A percentile compares a stretch with the other conserved stretches of the same genome.
These are phyloP conservation scores for Phialemoniopsis sp. DNA, from an alignment of 2,329 filamentous ascomycete genomes.

Conservation along the genomic window DNA sequence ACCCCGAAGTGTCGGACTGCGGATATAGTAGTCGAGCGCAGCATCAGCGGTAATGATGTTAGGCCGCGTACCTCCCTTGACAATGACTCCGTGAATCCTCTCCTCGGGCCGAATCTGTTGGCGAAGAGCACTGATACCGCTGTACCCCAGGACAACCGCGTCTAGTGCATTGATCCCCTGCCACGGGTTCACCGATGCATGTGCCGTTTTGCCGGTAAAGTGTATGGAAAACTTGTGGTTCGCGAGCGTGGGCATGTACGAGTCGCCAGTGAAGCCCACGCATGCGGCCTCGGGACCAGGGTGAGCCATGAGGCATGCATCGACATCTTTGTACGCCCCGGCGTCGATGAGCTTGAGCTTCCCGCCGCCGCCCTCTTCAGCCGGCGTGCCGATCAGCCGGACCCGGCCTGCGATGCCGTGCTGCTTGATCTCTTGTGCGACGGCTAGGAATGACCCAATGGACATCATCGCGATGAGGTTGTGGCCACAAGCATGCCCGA, in stretches of 20 bases:
- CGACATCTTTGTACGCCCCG: conserved; percentile 31
- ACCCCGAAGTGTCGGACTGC: not conserved
- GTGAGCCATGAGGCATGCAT: conserved; percentile 34
- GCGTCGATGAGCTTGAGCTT: conserved; percentile 38
- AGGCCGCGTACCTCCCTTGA: not conserved
- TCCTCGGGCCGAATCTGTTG: conserved; percentile 43
- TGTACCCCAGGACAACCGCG: conserved; percentile 30
- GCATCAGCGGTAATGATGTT: conserved; percentile 1
- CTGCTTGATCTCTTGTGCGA: too few species aligned
- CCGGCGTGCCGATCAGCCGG: conserved; percentile 33
- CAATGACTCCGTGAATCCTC: conserved; percentile 32
- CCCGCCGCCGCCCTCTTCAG: conserved; percentile 35
- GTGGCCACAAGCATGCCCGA: conserved; percentile 3
- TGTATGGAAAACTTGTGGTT: conserved; percentile 20
- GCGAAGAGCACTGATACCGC: conserved; percentile 33
- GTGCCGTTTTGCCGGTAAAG: conserved; percentile 33
- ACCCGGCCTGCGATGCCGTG: conserved; percentile 15
- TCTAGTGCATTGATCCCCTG: conserved; percentile 43
- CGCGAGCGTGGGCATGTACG: too few species aligned
- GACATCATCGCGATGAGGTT: not conserved
- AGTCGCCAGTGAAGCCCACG: too few species aligned
- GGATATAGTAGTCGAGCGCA: conserved; percentile 1
- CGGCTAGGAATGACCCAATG: too few species aligned
- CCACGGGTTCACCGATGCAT: conserved; percentile 43
- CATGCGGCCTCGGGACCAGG: conserved; percentile 12